phyloP scores from a whole-genome alignment of 768 basidiomycete species.

The Pleurotus platypus region DNA sequence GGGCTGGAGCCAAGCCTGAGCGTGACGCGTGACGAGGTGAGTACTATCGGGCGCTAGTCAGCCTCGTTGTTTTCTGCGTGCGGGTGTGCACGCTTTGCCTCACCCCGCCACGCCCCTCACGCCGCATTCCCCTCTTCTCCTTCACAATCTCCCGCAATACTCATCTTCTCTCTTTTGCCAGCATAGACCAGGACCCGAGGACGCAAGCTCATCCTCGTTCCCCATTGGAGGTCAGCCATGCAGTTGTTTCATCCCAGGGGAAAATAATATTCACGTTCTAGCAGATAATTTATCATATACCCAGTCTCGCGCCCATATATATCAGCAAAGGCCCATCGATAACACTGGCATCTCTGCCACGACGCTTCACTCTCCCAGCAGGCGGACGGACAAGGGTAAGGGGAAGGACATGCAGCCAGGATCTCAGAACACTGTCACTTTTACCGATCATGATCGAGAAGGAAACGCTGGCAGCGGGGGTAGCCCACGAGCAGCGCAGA shows the following conservation, averaged over 20 bases:
- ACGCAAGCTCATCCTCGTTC: background rate
- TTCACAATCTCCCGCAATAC: background rate
- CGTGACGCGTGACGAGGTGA: background rate
- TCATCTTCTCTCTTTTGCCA: slow-evolving; percentile 5
- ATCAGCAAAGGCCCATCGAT: slow-evolving; percentile 9
- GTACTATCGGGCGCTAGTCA: background rate
- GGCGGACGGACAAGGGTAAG: slow-evolving; percentile 15
- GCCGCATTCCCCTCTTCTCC: background rate
- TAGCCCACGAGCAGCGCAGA: background rate
- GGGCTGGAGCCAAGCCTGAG: background rate
- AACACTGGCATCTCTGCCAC: slow-evolving; percentile 2
- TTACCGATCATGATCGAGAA: slow-evolving; percentile 8
- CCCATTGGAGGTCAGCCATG: slow-evolving; percentile 1
- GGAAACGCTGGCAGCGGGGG: background rate
- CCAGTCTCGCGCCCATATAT: slow-evolving; percentile 16
- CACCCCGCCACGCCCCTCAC: slow-evolving; percentile 2
- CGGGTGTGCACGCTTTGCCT: background rate
- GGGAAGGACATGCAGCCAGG: slow-evolving; percentile 8
- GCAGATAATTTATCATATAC: slow-evolving; percentile 30
- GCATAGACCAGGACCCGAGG: slow-evolving; percentile 1
- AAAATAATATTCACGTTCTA: slow-evolving; percentile 10
- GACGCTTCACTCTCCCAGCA: slow-evolving; percentile 8
- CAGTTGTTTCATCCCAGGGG: slow-evolving; percentile 18
- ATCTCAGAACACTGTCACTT: slow-evolving; percentile 9
- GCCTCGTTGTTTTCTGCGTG: background rate